Evolutionary conservation across 2,329 filamentous ascomycete species (phyloP).

Genomic region (Exophiala phaeomuriformis): DNA sequence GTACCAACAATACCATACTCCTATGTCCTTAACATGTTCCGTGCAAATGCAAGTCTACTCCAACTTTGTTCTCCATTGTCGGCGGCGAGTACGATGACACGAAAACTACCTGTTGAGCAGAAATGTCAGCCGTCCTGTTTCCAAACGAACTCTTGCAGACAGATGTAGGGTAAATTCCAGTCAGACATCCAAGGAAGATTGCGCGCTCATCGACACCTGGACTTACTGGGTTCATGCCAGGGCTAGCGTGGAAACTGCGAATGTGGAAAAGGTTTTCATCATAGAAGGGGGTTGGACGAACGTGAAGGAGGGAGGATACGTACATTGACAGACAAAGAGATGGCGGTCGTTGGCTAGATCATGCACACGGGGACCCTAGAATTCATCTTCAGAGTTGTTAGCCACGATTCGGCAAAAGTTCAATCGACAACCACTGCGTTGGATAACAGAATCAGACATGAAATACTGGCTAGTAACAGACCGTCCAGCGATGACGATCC

Average conservation of each 20-base stretch:
- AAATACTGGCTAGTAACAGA: slow-evolving; percentile 67
- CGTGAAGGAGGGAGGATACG: not conserved
- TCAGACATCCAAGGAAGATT: slow-evolving; percentile 51
- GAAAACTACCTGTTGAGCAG: slow-evolving; percentile 1
- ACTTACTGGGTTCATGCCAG: slow-evolving; percentile 44
- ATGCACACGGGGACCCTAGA: not conserved
- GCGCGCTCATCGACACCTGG: slow-evolving; percentile 43
- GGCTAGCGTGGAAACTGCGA: slow-evolving; percentile 57
- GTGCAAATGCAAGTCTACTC: too few species aligned
- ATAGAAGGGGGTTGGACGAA: slow-evolving; percentile 29
- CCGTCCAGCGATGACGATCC: slow-evolving; percentile 55
- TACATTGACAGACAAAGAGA: slow-evolving; percentile 4
- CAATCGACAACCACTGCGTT: not conserved
- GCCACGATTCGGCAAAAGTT: not conserved
- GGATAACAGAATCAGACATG: slow-evolving; percentile 51
- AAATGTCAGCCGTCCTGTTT: slow-evolving; percentile 2
- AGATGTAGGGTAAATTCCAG: slow-evolving; percentile 11
- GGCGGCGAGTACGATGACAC: too few species aligned
- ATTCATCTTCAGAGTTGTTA: slow-evolving; percentile 6
- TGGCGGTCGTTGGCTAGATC: not conserved
- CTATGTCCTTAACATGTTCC: too few species aligned
- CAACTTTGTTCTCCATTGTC: too few species aligned
- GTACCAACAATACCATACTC: too few species aligned
- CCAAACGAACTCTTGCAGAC: too few species aligned
- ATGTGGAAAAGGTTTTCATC: slow-evolving; percentile 51